Conservation (phyloP, 305 asterid genomes). For the Euphrasia arctica region DNA sequence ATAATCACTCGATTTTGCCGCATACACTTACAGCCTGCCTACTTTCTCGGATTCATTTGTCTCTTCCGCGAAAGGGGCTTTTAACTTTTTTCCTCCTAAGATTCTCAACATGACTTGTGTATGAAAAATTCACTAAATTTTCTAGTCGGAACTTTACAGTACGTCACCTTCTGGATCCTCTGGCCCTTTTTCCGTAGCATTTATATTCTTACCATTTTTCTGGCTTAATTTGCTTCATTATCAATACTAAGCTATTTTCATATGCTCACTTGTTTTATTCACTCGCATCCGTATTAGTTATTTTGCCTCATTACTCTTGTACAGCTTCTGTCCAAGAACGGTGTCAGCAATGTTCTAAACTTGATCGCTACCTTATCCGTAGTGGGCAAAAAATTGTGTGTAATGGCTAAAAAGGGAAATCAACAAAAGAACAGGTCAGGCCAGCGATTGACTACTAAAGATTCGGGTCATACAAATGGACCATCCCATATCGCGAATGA, state of each 20-base stretch:
- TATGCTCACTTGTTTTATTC: background rate
- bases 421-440: slow-evolving; percentile 55
- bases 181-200: slow-evolving; percentile 1
- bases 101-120: background rate
- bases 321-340: slow-evolving; percentile 29
- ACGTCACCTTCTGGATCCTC: slow-evolving; percentile 3
- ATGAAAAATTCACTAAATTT: background rate
- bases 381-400: slow-evolving; percentile 19
- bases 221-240: slow-evolving; percentile 14
- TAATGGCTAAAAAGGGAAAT: slow-evolving; percentile 75
- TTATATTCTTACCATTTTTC: slow-evolving; percentile 6
- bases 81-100: background rate
- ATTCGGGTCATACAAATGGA: slow-evolving; percentile 24
- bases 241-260: slow-evolving; percentile 6
- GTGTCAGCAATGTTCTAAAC: slow-evolving; percentile 29
- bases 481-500: slow-evolving; percentile 24
- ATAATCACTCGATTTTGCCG: background rate
- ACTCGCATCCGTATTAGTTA: background rate
- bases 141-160: slow-evolving; percentile 9
- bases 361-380: slow-evolving; percentile 14
- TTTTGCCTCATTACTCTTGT: slow-evolving; percentile 8
- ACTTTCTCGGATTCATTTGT: slow-evolving; percentile 14
- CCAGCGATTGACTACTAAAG: slow-evolving; percentile 41
- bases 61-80: background rate
- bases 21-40: background rate